Evolutionary conservation across 2,329 filamentous ascomycete species (phyloP).

Genomic region (Delphinella strobiligena): DNA sequence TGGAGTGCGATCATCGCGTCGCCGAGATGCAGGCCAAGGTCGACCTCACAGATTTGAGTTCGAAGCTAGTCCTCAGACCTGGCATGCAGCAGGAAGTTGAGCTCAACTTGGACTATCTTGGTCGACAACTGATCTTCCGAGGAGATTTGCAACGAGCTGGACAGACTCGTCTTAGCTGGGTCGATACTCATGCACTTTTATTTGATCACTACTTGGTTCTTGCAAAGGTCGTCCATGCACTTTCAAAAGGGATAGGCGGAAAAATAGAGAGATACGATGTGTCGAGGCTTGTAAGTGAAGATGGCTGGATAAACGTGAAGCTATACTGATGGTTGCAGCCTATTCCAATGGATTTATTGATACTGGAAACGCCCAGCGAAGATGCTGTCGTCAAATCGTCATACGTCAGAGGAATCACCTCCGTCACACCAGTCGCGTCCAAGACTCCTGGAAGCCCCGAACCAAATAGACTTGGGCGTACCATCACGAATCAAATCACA

Average conservation of each 20-base stretch:
- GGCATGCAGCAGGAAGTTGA: constrained; percentile 73
- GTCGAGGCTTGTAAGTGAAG: constrained; percentile 59
- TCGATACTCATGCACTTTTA: constrained; percentile 84
- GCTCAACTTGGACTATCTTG: constrained; percentile 87
- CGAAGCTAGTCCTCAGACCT: constrained; percentile 72
- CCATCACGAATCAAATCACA: constrained; percentile 24
- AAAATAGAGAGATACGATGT: constrained; percentile 83
- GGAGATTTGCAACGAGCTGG: constrained; percentile 85
- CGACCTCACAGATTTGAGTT: constrained; percentile 69
- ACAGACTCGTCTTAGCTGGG: constrained; percentile 79
- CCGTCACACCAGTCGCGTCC: constrained; percentile 49
- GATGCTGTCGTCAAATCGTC: constrained; percentile 74
- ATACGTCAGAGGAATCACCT: constrained; percentile 57
- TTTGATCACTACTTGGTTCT: constrained; percentile 96
- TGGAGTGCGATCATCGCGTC: constrained; percentile 85
- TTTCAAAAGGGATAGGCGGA: constrained; percentile 51
- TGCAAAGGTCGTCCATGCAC: constrained; percentile 56
- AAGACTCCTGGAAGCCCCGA: constrained; percentile 14
- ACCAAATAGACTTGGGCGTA: constrained; percentile 36
- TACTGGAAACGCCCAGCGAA: constrained; percentile 85
- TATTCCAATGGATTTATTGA: constrained; percentile 91
- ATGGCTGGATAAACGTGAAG: constrained; percentile 1
- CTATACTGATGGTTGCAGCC: constrained; percentile 34
- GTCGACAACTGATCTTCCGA: constrained; percentile 75
- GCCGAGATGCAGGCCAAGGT: constrained; percentile 89